Base-by-base conservation (phyloP, 257 asterid genomes). In the Pogostemon cablin region DNA sequence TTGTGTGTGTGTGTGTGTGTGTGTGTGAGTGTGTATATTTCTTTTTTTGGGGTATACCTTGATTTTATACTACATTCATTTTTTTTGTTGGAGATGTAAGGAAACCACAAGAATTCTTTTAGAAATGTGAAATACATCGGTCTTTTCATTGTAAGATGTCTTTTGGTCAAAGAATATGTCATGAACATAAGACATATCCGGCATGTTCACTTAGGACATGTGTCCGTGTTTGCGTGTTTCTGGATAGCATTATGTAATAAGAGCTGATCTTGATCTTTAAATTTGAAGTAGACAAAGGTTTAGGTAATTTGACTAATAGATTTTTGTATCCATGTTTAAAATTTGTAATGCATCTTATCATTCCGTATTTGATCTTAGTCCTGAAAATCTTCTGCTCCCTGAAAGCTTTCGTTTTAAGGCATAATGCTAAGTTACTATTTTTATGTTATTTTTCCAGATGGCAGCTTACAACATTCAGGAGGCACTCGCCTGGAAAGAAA, bases 391-490 rank as follows among this genome's bases (percentile, higher is more conserved):
- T 50, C 63, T 54, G 25, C 57, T 70, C 39, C 46, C 49, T 54
- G 81, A 17, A 46, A 49, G 71, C 11, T 69, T 72, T 40, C 62
- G 42, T 67, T 55, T 61, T 43, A 61, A 69, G 66, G 43, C 69
- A 67, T 67, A 37, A 67, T 52, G 38, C 58, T 17, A 25, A 25
- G 62, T 55, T 62, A 56, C 9, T 43, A 37, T 50, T 57, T 68
- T 62, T 47, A 12, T 56, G 54, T 77, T 60, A 57, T 56, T 75
- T 68, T 71, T 74, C 77, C 91, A 92, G 98, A 89, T 92, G 98
- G 98, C 98, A 76, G 96, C 98, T 85, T 92, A 85, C 85, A 90
- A 90, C 83, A 92, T 92, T 74, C 96, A 89, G 83, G 96, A 92
- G 81, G 90, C 96, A 53, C 89, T 89, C 59, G 61, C 74, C 66